Percentiles rank a stretch among this genome's conserved stretches.
phyloP scores from a whole-genome alignment of 345 rosid species.

The Arabidopsis thaliana region DNA sequence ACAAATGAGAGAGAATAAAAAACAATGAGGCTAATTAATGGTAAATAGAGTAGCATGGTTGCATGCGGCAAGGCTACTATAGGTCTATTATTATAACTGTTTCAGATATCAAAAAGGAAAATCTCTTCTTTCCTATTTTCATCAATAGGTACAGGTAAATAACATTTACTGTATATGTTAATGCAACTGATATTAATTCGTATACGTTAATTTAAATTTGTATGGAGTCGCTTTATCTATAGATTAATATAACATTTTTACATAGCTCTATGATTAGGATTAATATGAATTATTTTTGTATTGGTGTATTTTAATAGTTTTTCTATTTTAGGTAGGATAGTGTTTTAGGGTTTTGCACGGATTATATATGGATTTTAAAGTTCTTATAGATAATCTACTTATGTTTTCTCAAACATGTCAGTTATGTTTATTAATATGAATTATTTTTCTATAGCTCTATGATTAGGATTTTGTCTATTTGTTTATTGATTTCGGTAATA shows the following conservation, averaged over 20 bases:
- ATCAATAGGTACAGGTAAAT: slow-evolving; percentile 35
- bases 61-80: slow-evolving; percentile 39
- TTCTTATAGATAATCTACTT: background rate
- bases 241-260: background rate
- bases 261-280: background rate
- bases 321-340: background rate
- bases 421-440: too few relatives aligned
- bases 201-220: background rate
- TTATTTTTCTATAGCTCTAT: too few relatives aligned
- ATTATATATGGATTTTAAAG: background rate
- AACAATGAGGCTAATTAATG: slow-evolving; percentile 20
- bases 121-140: slow-evolving; percentile 42
- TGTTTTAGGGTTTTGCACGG: background rate
- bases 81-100: slow-evolving; percentile 35
- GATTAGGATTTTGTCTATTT: background rate
- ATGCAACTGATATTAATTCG: background rate
- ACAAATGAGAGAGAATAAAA: slow-evolving; percentile 27
- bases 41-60: slow-evolving; percentile 37
- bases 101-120: slow-evolving; percentile 41
- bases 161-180: slow-evolving; percentile 3
- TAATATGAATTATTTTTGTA: background rate
- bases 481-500: background rate
- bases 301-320: background rate
- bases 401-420: background rate
- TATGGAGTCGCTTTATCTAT: background rate